Conservation (phyloP, 306 rosid species). For the Trifolium pratense region DNA sequence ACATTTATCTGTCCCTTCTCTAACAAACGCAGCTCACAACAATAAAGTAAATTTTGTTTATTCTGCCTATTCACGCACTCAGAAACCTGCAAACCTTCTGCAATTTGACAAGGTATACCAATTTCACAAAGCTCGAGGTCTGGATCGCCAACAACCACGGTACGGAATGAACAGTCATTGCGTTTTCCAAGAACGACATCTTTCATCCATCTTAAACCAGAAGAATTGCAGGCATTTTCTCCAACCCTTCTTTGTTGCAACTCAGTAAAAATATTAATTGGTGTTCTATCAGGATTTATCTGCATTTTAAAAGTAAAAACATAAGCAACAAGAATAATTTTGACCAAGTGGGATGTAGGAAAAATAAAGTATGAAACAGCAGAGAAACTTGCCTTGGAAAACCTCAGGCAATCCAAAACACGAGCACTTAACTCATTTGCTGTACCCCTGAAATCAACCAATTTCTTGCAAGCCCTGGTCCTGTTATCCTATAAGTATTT, state of each 20-base stretch:
- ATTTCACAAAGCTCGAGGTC: conserved; percentile 77
- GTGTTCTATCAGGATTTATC: conserved; percentile 71
- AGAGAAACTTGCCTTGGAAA: conserved; percentile 74
- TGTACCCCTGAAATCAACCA: conserved; percentile 84
- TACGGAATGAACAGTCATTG: conserved; percentile 78
- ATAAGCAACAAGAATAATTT: conserved; percentile 43
- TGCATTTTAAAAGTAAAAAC: conserved; percentile 54
- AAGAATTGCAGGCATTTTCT: conserved; percentile 72
- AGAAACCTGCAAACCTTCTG: conserved; percentile 73
- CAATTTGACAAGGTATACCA: conserved; percentile 83
- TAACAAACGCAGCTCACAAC: conserved; percentile 62
- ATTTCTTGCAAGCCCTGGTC: conserved; percentile 72
- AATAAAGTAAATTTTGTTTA: conserved; percentile 55
- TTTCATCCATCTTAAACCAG: conserved; percentile 93
- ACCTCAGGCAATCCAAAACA: conserved; percentile 78
- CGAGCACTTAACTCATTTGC: conserved; percentile 80
- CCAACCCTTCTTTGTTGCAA: conserved; percentile 57
- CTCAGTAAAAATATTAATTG: conserved; percentile 55
- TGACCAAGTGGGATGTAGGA: conserved; percentile 33
- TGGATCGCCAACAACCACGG: conserved; percentile 92
- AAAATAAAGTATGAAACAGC: conserved; percentile 23
- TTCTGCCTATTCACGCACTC: conserved; percentile 74
- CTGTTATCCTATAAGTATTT: conserved; percentile 71
- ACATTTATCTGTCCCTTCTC: conserved; percentile 70
- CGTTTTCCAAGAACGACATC: conserved; percentile 96